Percentiles rank a stretch among this genome's conserved stretches.
Evolutionary conservation across 768 basidiomycete genomes (phyloP).

Genomic region (Scleroderma citrinum): DNA sequence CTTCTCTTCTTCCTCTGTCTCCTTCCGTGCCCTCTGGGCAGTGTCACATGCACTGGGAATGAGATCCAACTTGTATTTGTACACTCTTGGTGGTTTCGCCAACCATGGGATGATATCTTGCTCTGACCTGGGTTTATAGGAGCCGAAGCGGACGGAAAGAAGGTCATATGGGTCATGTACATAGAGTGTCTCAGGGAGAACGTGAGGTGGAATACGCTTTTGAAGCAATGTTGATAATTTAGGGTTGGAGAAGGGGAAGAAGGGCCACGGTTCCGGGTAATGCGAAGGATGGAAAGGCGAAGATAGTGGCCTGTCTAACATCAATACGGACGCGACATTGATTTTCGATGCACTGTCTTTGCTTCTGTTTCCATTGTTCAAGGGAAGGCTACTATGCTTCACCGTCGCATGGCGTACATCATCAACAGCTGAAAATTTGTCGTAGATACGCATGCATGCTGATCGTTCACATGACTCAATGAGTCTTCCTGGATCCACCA

Average conservation of each 20-base stretch:
- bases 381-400: no score
- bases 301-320: conserved; percentile 7
- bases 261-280: conserved; percentile 38
- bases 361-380: no score
- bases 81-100: conserved; percentile 25
- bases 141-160: conserved; percentile 16
- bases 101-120: conserved; percentile 18
- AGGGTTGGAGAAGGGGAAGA: conserved; percentile 29
- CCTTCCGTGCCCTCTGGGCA: conserved; percentile 1
- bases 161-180: conserved; percentile 41
- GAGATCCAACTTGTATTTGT: conserved; percentile 25
- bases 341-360: no score
- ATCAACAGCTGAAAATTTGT: conserved; percentile 1
- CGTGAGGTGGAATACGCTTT: conserved; percentile 27
- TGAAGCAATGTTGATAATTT: conserved; percentile 23
- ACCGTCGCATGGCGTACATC: neutral
- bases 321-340: conserved; percentile 1
- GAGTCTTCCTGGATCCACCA: conserved; percentile 14
- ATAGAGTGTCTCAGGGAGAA: conserved; percentile 35
- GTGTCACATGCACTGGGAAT: neutral
- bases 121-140: neutral
- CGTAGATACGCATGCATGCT: neutral
- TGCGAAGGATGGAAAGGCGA: conserved; percentile 28
- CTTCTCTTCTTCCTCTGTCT: conserved; percentile 8
- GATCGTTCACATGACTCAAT: conserved; percentile 9